These are phyloP conservation scores for Vitis labrusca DNA, from an alignment of 164 flowering plant genomes.

Conservation along the genomic window DNA sequence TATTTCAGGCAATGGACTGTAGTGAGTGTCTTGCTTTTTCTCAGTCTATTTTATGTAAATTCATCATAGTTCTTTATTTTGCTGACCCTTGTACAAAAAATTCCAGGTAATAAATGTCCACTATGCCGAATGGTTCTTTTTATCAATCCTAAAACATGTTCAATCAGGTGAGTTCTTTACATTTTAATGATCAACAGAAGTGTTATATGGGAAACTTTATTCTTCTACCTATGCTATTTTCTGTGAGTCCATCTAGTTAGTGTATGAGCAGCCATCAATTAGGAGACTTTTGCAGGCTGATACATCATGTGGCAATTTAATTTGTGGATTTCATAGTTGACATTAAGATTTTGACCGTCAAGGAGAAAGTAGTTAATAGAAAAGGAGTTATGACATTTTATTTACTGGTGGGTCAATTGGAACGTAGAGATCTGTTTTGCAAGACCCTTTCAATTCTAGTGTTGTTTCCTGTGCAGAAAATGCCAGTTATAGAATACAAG, in stretches of 20 bases:
- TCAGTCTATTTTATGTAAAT: not conserved
- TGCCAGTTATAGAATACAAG: not conserved
- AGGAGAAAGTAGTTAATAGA: not conserved
- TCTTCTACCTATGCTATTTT: conserved; percentile 6
- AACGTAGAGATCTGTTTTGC: not conserved
- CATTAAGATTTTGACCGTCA: not conserved
- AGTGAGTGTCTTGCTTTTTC: conserved; percentile 35
- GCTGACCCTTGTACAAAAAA: conserved; percentile 10
- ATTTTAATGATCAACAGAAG: not conserved
- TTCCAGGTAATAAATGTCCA: conserved; percentile 90
- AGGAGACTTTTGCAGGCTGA: no score
- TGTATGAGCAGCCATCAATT: not conserved
- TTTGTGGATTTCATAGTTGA: not conserved
- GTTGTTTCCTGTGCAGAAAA: not conserved
- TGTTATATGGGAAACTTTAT: not conserved
- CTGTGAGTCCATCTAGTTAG: not conserved
- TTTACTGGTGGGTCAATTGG: not conserved
- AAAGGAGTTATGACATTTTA: not conserved
- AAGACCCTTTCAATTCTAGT: not conserved
- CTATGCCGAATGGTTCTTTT: conserved; percentile 92
- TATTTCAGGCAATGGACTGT: conserved; percentile 94
- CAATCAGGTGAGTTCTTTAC: conserved; percentile 58
- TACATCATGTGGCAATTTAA: not conserved
- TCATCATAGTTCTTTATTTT: not conserved
- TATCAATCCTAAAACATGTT: conserved; percentile 72